phyloP scores from a whole-genome alignment of 2,329 filamentous ascomycete genomes.

The Neoscytalidium dimidiatum region DNA sequence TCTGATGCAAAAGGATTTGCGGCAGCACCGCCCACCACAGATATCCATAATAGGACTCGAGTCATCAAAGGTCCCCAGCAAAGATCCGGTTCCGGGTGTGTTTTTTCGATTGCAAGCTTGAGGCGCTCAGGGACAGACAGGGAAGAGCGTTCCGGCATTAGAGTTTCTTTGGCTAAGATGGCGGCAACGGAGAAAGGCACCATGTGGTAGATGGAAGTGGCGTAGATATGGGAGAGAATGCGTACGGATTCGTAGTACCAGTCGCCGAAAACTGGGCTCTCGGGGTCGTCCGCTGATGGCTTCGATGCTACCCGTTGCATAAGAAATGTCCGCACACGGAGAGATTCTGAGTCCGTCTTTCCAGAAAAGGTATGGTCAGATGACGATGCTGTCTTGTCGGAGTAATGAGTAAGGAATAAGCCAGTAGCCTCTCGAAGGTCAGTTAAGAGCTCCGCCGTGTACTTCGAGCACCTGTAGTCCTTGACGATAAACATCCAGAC shows the following conservation, averaged over 20 bases:
- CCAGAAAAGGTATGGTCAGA: not conserved
- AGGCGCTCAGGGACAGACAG: not conserved
- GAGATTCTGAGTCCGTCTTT: not conserved
- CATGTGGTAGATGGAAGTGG: not conserved
- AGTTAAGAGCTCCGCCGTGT: not conserved
- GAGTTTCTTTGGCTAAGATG: not conserved
- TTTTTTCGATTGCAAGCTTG: constrained; percentile 1
- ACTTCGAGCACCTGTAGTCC: constrained; percentile 3
- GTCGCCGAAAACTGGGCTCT: not conserved
- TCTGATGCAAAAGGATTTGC: not conserved
- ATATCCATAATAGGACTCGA: not conserved
- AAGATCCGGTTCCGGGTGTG: not conserved
- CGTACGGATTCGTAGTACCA: constrained; percentile 7
- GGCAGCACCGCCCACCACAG: not conserved
- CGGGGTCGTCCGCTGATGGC: constrained; percentile 5
- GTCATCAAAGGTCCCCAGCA: constrained; percentile 12
- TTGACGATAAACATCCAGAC: constrained; percentile 1
- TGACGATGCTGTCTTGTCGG: not conserved
- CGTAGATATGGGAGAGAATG: constrained; percentile 4
- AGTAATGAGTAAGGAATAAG: not conserved
- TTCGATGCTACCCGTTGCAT: not conserved
- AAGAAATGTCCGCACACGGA: not conserved
- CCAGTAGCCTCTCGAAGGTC: not conserved
- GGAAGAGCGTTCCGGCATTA: not conserved
- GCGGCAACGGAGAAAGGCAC: constrained; percentile 7